Percentiles rank a stretch among this genome's conserved stretches.
phyloP scores from a whole-genome alignment of 805 yeast species.

The Metschnikowia anglica region DNA sequence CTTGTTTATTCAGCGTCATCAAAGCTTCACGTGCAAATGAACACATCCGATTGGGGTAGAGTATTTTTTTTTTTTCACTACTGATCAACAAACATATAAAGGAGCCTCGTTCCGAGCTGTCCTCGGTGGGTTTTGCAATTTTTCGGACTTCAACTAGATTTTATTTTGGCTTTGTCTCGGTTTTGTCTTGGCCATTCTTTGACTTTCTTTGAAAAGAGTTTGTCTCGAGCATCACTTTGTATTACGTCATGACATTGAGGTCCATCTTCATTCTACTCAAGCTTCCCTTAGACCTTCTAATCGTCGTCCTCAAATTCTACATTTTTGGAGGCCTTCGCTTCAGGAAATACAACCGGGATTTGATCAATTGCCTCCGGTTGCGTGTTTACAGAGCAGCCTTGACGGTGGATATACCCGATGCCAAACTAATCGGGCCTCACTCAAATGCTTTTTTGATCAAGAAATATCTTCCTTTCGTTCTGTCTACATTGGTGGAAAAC shows the following conservation, averaged over 20 bases:
- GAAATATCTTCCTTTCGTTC: constrained; percentile 13
- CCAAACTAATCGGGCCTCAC: constrained; percentile 15
- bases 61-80: background rate
- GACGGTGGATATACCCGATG: constrained; percentile 17
- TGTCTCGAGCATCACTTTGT: background rate
- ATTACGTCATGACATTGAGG: constrained; percentile 11
- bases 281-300: constrained; percentile 16
- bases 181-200: background rate
- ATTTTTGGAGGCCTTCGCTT: constrained; percentile 19
- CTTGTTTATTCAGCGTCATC: background rate
- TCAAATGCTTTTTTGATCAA: constrained; percentile 17
- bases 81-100: background rate
- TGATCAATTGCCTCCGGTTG: constrained; percentile 17
- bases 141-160: too few species aligned
- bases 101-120: background rate
- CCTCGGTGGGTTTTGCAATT: too few species aligned
- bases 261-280: constrained; percentile 12
- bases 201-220: background rate
- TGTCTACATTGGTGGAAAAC: constrained; percentile 9
- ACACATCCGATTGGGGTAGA: background rate
- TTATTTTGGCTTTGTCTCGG: background rate
- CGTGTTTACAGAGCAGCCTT: constrained; percentile 15
- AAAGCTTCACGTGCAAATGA: background rate
- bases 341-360: constrained; percentile 15
- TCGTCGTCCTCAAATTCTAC: constrained; percentile 18